These are phyloP conservation scores for Medicago lupulina DNA, from an alignment of 306 rosid species.

Conservation along the genomic window DNA sequence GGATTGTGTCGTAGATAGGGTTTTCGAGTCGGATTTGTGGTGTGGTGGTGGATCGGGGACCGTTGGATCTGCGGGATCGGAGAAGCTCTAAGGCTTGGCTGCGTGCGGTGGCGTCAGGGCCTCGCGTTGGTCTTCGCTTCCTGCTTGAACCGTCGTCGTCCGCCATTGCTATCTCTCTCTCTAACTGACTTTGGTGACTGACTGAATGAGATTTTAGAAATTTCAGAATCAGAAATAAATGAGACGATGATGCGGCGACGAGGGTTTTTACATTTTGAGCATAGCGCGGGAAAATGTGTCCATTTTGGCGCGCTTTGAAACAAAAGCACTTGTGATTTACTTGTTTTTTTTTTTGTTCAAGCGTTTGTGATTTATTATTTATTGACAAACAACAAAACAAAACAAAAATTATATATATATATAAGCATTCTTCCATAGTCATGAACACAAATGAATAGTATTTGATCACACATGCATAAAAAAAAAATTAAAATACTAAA, in stretches of 20 bases:
- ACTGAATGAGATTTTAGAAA: too few species aligned
- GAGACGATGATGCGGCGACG: not conserved
- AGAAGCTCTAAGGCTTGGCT: slow-evolving; percentile 78
- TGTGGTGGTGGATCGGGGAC: slow-evolving; percentile 62
- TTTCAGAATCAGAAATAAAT: not conserved
- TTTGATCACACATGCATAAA: too few species aligned
- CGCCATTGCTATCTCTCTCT: slow-evolving; percentile 38
- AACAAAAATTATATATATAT: too few species aligned
- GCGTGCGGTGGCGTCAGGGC: slow-evolving; percentile 60
- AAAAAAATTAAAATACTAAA: too few species aligned
- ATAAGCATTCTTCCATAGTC: too few species aligned
- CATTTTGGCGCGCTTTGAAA: slow-evolving; percentile 9
- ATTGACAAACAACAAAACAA: too few species aligned
- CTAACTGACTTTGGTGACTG: not conserved
- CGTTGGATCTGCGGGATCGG: slow-evolving; percentile 61
- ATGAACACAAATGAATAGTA: too few species aligned
- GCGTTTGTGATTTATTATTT: too few species aligned
- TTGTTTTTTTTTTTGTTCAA: too few species aligned
- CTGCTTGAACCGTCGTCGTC: slow-evolving; percentile 59
- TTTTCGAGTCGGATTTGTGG: slow-evolving; percentile 77
- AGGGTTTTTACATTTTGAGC: not conserved
- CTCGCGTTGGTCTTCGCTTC: slow-evolving; percentile 65
- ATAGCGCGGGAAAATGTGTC: not conserved
- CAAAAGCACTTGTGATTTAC: not conserved
- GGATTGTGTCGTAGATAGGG: slow-evolving; percentile 74